phyloP scores from a whole-genome alignment of 805 yeast species.

The Candida sonorensis region DNA sequence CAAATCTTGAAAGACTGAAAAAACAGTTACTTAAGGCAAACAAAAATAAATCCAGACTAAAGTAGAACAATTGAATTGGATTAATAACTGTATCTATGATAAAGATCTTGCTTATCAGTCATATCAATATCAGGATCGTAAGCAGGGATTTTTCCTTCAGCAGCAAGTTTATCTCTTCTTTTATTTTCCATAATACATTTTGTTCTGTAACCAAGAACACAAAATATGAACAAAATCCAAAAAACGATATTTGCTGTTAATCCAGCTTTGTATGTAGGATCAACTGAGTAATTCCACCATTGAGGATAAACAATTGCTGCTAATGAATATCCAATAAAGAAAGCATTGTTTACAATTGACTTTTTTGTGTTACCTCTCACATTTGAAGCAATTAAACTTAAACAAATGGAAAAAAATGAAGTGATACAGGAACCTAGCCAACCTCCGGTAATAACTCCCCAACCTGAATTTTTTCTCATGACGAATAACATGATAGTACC shows the following conservation, averaged over 20 bases:
- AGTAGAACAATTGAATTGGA: not conserved
- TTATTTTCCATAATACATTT: slow-evolving; percentile 20
- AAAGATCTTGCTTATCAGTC: slow-evolving; percentile 22
- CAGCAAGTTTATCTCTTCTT: slow-evolving; percentile 13
- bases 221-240: slow-evolving; percentile 20
- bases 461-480: slow-evolving; percentile 10
- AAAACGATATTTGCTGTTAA: slow-evolving; percentile 45
- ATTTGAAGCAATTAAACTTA: slow-evolving; percentile 27
- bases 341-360: slow-evolving; percentile 47
- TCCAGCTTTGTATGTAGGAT: slow-evolving; percentile 53
- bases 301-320: slow-evolving; percentile 68
- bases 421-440: slow-evolving; percentile 18
- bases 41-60: no score
- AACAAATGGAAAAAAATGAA: slow-evolving; percentile 11
- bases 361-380: slow-evolving; percentile 68
- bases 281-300: slow-evolving; percentile 48
- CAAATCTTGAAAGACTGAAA: no score
- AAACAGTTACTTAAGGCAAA: no score
- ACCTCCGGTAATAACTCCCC: slow-evolving; percentile 17
- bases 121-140: slow-evolving; percentile 18
- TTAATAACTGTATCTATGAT: slow-evolving; percentile 20
- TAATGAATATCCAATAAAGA: slow-evolving; percentile 53
- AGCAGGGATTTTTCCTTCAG: slow-evolving; percentile 11
- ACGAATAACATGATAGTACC: slow-evolving; percentile 16
- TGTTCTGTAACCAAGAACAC: slow-evolving; percentile 21